A percentile compares a stretch with the other conserved stretches of the same genome.
phyloP scores from a whole-genome alignment of 1,139 yeast species.

The Pichia sp. region DNA sequence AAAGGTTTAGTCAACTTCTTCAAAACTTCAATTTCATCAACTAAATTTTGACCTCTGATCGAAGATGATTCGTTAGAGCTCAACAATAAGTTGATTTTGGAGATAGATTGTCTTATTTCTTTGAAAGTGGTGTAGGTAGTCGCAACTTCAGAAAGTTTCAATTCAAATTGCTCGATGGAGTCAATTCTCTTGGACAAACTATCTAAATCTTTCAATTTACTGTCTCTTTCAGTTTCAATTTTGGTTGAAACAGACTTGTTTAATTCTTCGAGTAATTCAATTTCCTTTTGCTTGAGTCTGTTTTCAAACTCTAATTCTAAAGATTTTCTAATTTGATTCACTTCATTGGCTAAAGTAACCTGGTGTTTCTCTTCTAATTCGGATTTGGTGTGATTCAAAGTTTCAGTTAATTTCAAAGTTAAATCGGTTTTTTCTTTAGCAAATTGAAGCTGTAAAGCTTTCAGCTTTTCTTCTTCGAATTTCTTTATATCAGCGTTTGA shows the following conservation, averaged over 20 bases:
- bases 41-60: slow-evolving; percentile 23
- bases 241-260: slow-evolving; percentile 53
- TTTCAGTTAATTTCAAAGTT: slow-evolving; percentile 40
- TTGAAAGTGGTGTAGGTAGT: slow-evolving; percentile 48
- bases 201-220: slow-evolving; percentile 64
- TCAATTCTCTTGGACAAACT: slow-evolving; percentile 50
- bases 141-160: slow-evolving; percentile 50
- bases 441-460: slow-evolving; percentile 34
- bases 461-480: slow-evolving; percentile 38
- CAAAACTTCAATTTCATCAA: slow-evolving; percentile 25
- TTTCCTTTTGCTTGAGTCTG: slow-evolving; percentile 61
- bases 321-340: slow-evolving; percentile 62
- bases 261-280: slow-evolving; percentile 66
- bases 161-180: slow-evolving; percentile 51
- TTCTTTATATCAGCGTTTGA: slow-evolving; percentile 37
- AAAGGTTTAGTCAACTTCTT: slow-evolving; percentile 23
- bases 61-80: slow-evolving; percentile 26
- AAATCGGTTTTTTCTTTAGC: slow-evolving; percentile 46
- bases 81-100: slow-evolving; percentile 44
- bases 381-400: slow-evolving; percentile 46
- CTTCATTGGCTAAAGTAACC: slow-evolving; percentile 52
- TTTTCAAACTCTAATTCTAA: slow-evolving; percentile 70
- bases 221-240: slow-evolving; percentile 74
- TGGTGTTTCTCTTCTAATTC: slow-evolving; percentile 59
- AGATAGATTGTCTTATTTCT: slow-evolving; percentile 47